These are phyloP conservation scores for Blastobotrys aristatus DNA, from an alignment of 1,139 yeast species.

Conservation along the genomic window DNA sequence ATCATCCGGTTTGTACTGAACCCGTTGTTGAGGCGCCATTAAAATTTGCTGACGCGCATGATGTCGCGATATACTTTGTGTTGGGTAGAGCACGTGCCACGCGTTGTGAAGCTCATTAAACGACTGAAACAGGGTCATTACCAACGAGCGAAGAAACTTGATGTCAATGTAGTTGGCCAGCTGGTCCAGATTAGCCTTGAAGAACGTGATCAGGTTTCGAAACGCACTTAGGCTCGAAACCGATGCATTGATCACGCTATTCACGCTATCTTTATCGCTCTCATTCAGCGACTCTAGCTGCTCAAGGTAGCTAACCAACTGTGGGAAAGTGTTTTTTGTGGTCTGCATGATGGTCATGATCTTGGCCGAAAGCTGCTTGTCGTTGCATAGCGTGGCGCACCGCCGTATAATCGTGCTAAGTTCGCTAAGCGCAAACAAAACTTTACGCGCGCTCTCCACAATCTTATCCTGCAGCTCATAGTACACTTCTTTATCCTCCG, in stretches of 20 bases:
- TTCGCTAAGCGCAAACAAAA: conserved; percentile 50
- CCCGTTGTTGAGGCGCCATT: neutral
- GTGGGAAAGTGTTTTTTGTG: conserved; percentile 39
- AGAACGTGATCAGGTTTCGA: conserved; percentile 21
- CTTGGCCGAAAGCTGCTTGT: conserved; percentile 54
- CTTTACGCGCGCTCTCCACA: conserved; percentile 36
- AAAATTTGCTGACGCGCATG: conserved; percentile 2
- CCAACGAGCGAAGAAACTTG: conserved; percentile 66
- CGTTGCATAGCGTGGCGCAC: conserved; percentile 62
- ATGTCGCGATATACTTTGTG: conserved; percentile 11
- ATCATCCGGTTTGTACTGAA: neutral
- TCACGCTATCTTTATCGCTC: conserved; percentile 10
- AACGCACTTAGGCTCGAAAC: conserved; percentile 22
- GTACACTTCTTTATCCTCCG: conserved; percentile 27
- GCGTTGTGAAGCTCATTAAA: conserved; percentile 74
- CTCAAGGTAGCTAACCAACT: conserved; percentile 27
- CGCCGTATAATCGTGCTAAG: conserved; percentile 64
- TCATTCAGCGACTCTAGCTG: conserved; percentile 10
- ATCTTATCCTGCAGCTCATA: conserved; percentile 20
- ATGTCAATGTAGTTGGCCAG: conserved; percentile 47
- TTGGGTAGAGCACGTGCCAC: conserved; percentile 39
- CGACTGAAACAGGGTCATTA: conserved; percentile 66
- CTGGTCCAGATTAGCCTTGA: conserved; percentile 23
- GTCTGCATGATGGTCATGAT: conserved; percentile 52
- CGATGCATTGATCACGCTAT: conserved; percentile 15